Conservation (phyloP, 345 rosid species). For the Gossypium mustelinum region DNA sequence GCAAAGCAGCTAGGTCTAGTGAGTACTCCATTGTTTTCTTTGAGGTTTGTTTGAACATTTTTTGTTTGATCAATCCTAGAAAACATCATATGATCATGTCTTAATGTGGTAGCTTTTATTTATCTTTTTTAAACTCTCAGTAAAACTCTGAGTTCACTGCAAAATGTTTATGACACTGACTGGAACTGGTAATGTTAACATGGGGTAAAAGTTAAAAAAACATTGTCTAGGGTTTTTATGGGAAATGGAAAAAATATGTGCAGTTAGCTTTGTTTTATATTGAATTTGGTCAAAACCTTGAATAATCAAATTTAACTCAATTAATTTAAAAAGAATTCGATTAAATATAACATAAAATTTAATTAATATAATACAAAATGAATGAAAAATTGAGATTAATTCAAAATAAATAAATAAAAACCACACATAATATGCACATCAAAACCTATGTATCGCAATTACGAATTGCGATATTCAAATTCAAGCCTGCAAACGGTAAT, state of each 20-base stretch:
- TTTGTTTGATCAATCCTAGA: conserved; percentile 32
- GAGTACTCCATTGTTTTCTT: conserved; percentile 8
- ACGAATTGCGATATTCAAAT: too few relatives aligned
- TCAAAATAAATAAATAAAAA: too few relatives aligned
- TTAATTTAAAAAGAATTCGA: too few relatives aligned
- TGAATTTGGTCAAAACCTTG: too few relatives aligned
- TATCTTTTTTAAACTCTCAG: conserved; percentile 1
- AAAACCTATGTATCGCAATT: too few relatives aligned
- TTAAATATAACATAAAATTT: too few relatives aligned
- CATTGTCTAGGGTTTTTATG: conserved; percentile 23
- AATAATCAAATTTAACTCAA: too few relatives aligned
- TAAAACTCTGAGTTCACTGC: conserved; percentile 19
- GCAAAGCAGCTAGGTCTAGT: background rate
- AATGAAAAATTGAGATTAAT: too few relatives aligned
- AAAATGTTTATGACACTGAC: background rate
- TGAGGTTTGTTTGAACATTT: conserved; percentile 15
- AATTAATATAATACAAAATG: too few relatives aligned
- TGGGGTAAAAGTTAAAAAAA: background rate
- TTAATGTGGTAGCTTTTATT: background rate
- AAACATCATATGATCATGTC: conserved; percentile 30
- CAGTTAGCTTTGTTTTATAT: too few relatives aligned
- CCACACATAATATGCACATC: too few relatives aligned
- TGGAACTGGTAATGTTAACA: conserved; percentile 3
- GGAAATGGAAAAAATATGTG: conserved; percentile 14
- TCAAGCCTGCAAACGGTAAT: too few relatives aligned